Evolutionary conservation across 352 stramenopile species (phyloP).

Genomic region (Phytophthora fragariaefolia): DNA sequence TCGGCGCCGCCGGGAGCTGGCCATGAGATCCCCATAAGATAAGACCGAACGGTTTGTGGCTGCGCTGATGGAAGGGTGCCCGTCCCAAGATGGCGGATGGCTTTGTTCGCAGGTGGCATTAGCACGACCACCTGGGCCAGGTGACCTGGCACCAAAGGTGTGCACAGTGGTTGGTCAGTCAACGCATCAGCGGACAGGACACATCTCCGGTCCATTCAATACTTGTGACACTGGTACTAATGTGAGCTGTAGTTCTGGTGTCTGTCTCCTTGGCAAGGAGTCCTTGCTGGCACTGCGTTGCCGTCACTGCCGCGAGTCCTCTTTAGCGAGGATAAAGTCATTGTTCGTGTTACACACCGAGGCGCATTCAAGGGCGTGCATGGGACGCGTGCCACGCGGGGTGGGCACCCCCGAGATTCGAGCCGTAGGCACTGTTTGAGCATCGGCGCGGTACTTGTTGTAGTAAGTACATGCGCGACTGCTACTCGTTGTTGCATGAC

Average conservation of each 20-base stretch:
- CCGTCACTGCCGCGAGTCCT: background rate
- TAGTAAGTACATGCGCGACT: background rate
- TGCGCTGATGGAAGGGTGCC: conserved; percentile 10
- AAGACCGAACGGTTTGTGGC: conserved; percentile 6
- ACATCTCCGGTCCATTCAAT: background rate
- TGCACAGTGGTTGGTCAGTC: conserved; percentile 9
- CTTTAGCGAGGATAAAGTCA: conserved; percentile 8
- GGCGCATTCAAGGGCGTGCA: conserved; percentile 18
- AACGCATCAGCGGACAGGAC: conserved; percentile 18
- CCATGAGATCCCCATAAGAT: background rate
- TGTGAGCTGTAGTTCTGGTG: background rate
- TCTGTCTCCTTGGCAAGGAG: background rate
- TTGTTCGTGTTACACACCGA: conserved; percentile 20
- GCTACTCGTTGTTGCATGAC: background rate
- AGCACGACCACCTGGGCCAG: too few relatives aligned
- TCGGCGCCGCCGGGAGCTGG: background rate
- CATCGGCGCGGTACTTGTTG: background rate
- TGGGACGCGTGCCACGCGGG: background rate
- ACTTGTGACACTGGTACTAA: too few relatives aligned
- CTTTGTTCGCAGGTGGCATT: background rate
- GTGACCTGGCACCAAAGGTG: conserved; percentile 20
- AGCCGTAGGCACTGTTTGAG: conserved; percentile 5
- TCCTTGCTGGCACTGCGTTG: background rate
- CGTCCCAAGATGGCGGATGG: conserved; percentile 13
- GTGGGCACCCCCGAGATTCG: conserved; percentile 15